Base-by-base conservation (phyloP, 352 stramenopile species). In the Elongisporangium prolatum region DNA sequence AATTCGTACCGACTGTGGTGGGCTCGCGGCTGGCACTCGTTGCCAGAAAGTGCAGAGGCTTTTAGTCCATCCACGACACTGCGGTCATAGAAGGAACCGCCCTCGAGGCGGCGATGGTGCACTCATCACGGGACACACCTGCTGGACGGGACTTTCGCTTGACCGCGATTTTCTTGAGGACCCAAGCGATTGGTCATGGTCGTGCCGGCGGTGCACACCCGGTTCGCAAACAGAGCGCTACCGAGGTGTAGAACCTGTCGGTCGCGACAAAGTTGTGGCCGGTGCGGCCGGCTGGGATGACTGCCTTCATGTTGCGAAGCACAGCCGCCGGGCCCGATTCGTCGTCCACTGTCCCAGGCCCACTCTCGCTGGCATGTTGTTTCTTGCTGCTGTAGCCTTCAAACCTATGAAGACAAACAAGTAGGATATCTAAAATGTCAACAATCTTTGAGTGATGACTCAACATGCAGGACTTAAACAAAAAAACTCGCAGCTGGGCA, bases 241-340 rank as follows among this genome's bases (percentile, higher is more conserved):
- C 52, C 0, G 62, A 64, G 2, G 57, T 64, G 37, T 70, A 70
- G 7, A 66, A 63, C 0, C 59, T 49, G 20, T 67, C 54, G 47
- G 59, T 18, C 4, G 62, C 34, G 4, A 69, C 40, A 0, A 66
- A 1, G 25, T n/a, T 18, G 49, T 55, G 5, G 11, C 7, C 18
- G 37, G 14, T n/a, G n/a, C n/a, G n/a, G n/a, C n/a, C n/a, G n/a
- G n/a, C n/a, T 10, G 47, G 9, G 0, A 60, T 54, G 3, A 60
- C 55, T 2, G 48, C 55, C 1, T n/a, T 20, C 28, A 64, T 20
- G 18, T 64, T 34, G 0, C 59, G 52, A 3, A 59, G 2, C 0
- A 64, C 59, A 16, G 51, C 52, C 1, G 21, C 24, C 8, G 47
- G 21, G n/a, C 52, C 48, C 6, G 59, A 21, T 4, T 64, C 24